Percentiles rank a stretch among this genome's conserved stretches.
Evolutionary conservation across 1,284 basidiomycete genomes (phyloP).

Genomic region (Ustilago cynodontis): DNA sequence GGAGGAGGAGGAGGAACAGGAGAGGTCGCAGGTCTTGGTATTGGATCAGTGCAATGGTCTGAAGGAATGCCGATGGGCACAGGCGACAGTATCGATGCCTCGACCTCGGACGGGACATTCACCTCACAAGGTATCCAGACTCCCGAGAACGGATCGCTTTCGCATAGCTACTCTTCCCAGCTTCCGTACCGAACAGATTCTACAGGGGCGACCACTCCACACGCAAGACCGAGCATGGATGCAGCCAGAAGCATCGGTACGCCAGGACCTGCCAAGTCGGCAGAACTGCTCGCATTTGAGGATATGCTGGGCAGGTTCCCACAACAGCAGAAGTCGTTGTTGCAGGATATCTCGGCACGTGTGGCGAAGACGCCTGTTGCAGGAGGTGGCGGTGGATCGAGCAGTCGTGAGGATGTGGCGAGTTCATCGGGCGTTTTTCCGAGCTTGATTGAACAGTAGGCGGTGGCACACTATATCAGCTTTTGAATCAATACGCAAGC

Average conservation of each 20-base stretch:
- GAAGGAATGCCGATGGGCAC: constrained; percentile 28
- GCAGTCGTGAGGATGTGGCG: constrained; percentile 9
- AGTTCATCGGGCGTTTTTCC: constrained; percentile 12
- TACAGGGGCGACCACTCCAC: constrained; percentile 18
- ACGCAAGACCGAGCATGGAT: constrained; percentile 18
- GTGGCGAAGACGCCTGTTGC: constrained; percentile 22
- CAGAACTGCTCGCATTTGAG: constrained; percentile 37
- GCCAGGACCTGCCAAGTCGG: constrained; percentile 20
- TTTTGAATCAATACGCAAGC: background rate
- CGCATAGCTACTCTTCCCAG: constrained; percentile 22
- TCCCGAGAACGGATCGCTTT: constrained; percentile 27
- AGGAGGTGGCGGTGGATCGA: constrained; percentile 7
- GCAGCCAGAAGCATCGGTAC: background rate
- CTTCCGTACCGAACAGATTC: constrained; percentile 9
- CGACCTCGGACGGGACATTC: constrained; percentile 31
- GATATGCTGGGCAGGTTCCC: constrained; percentile 47
- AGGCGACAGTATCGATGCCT: constrained; percentile 26
- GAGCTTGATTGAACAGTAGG: background rate
- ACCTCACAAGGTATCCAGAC: constrained; percentile 29
- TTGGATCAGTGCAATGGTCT: constrained; percentile 26
- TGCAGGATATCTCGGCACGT: constrained; percentile 42
- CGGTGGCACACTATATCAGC: background rate
- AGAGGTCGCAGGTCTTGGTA: constrained; percentile 29
- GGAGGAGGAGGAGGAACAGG: constrained; percentile 9
- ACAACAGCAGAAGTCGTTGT: constrained; percentile 38